These are phyloP conservation scores for Verticillium nonalfalfae DNA, from an alignment of 2,329 filamentous ascomycete genomes.

Conservation along the genomic window DNA sequence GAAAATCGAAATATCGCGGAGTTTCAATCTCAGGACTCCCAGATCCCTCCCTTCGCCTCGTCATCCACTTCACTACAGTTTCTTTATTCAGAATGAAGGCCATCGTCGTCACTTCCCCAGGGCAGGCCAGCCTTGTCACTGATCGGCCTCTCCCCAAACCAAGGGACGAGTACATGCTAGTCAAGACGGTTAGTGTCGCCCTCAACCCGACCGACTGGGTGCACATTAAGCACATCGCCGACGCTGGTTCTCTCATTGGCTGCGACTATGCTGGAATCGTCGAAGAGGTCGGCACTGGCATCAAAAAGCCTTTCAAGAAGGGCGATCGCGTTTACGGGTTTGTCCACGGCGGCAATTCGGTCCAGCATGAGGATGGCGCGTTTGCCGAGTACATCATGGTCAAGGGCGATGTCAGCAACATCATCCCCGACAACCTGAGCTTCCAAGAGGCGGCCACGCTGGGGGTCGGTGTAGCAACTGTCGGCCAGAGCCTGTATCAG, in stretches of 20 bases:
- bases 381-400: slow-evolving; percentile 30
- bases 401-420: slow-evolving; percentile 32
- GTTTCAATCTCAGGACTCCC: no score
- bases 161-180: slow-evolving; percentile 15
- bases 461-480: slow-evolving; percentile 33
- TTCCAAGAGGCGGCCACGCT: slow-evolving; percentile 39
- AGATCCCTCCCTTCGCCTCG: no score
- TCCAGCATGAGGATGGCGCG: slow-evolving; percentile 27
- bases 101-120: background rate
- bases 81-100: background rate
- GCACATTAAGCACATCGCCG: slow-evolving; percentile 4
- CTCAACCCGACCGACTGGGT: slow-evolving; percentile 26
- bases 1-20: no score
- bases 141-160: slow-evolving; percentile 3
- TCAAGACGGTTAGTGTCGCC: slow-evolving; percentile 21
- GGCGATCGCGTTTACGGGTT: slow-evolving; percentile 41
- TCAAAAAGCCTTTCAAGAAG: slow-evolving; percentile 33
- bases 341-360: slow-evolving; percentile 18
- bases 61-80: no score
- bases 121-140: slow-evolving; percentile 2
- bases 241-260: slow-evolving; percentile 20
- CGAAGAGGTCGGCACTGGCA: slow-evolving; percentile 34
- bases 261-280: slow-evolving; percentile 42
- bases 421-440: slow-evolving; percentile 33
- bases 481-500: slow-evolving; percentile 41